Conservation (phyloP, 1,139 yeast genomes). For the Hansenula sp. region DNA sequence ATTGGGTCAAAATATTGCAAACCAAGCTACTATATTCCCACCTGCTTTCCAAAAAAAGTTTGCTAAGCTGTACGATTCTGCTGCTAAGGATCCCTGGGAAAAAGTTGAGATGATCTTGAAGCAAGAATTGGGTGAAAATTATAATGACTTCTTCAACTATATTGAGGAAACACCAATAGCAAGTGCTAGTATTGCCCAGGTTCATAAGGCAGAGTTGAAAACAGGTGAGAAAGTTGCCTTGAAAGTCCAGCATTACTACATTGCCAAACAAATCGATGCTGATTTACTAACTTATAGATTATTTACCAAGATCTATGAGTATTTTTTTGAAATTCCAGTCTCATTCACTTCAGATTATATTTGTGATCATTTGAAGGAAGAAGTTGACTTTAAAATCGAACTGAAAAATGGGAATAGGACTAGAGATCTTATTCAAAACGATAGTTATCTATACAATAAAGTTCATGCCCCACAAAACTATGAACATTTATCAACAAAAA, state of each 20-base stretch:
- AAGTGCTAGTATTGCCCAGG: slow-evolving; percentile 98
- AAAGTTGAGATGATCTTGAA: slow-evolving; percentile 43
- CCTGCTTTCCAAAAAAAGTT: slow-evolving; percentile 80
- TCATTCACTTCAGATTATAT: slow-evolving; percentile 54
- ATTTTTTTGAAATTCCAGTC: slow-evolving; percentile 62
- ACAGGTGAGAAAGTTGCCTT: slow-evolving; percentile 75
- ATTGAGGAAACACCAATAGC: slow-evolving; percentile 92
- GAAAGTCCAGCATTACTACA: slow-evolving; percentile 96
- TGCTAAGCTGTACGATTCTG: slow-evolving; percentile 59
- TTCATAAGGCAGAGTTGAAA: slow-evolving; percentile 73
- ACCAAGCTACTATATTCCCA: slow-evolving; percentile 71
- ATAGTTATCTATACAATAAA: slow-evolving; percentile 30
- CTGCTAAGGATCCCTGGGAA: slow-evolving; percentile 65
- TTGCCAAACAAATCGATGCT: slow-evolving; percentile 83
- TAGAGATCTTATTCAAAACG: slow-evolving; percentile 29
- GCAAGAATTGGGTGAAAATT: slow-evolving; percentile 65
- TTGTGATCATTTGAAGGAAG: slow-evolving; percentile 53
- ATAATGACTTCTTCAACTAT: slow-evolving; percentile 66
- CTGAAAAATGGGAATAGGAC: slow-evolving; percentile 43
- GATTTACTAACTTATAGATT: slow-evolving; percentile 64
- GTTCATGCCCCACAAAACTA: slow-evolving; percentile 55
- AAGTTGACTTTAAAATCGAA: slow-evolving; percentile 60
- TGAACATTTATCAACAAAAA: slow-evolving; percentile 40
- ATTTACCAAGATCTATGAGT: slow-evolving; percentile 51
- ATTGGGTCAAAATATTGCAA: slow-evolving; percentile 85